Percentiles rank a stretch among this genome's conserved stretches.
Evolutionary conservation across 257 asterid genomes (phyloP).

Genomic region (Solanum pimpinellifolium): DNA sequence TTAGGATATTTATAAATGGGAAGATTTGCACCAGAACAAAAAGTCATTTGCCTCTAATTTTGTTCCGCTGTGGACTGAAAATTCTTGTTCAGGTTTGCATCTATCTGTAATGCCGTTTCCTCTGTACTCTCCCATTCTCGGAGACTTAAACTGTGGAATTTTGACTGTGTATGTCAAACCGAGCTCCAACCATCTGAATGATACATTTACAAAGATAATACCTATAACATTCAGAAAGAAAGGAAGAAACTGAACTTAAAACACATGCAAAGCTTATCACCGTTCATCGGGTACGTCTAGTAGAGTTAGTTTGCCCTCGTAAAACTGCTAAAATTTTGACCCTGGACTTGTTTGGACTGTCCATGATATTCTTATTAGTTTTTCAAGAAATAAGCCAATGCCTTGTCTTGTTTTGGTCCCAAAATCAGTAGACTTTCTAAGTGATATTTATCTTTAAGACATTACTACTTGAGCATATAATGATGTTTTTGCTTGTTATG

Average conservation of each 20-base stretch:
- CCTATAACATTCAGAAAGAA: not conserved
- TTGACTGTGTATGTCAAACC: not conserved
- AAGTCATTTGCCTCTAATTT: not conserved
- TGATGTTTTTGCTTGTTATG: not conserved
- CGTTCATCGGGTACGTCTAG: not conserved
- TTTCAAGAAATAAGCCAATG: not conserved
- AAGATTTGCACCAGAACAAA: conserved; percentile 30
- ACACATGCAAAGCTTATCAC: not conserved
- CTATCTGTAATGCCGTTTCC: not conserved
- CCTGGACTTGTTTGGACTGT: not conserved
- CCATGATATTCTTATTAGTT: not conserved
- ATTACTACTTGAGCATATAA: not conserved
- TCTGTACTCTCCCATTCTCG: not conserved
- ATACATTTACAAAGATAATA: not conserved
- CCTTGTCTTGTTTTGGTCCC: not conserved
- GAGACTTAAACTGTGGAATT: not conserved
- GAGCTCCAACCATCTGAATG: not conserved
- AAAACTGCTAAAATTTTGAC: not conserved
- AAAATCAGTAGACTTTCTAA: not conserved
- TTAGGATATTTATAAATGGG: conserved; percentile 50
- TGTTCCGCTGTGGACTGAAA: conserved; percentile 62
- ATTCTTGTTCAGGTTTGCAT: conserved; percentile 53
- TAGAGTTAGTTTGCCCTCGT: not conserved
- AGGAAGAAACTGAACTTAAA: not conserved
- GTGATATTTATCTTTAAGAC: not conserved